phyloP scores from a whole-genome alignment of 1,284 basidiomycete species.

The Trametes versicolor region DNA sequence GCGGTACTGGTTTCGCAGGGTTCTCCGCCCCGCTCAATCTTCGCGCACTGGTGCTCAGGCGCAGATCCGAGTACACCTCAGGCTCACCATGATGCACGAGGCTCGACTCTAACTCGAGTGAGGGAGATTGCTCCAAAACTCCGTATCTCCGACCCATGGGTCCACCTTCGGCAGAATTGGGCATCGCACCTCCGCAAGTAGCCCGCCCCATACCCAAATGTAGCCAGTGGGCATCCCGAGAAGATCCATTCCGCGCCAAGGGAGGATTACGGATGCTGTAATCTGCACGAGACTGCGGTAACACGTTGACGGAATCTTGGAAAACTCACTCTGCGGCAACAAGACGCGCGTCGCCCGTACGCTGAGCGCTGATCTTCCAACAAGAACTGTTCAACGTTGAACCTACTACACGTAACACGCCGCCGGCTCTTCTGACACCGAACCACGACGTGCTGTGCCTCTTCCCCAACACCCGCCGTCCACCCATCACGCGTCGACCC shows the following conservation, averaged over 20 bases:
- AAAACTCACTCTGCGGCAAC: neutral
- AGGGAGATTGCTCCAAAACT: neutral
- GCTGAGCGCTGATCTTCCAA: constrained; percentile 18
- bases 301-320: neutral
- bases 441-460: constrained; percentile 4
- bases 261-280: neutral
- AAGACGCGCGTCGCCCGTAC: constrained; percentile 10
- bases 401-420: neutral
- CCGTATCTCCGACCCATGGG: neutral
- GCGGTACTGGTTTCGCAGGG: neutral
- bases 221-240: neutral
- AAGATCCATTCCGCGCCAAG: neutral
- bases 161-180: neutral
- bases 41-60: constrained; percentile 3
- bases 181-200: neutral
- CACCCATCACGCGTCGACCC: neutral
- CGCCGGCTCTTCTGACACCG: neutral
- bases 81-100: constrained; percentile 1
- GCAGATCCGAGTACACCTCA: neutral
- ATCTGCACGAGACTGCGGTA: constrained; percentile 1
- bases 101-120: neutral
- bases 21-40: constrained; percentile 12
- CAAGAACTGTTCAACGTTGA: neutral
- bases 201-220: neutral
- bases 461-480: neutral